These are phyloP conservation scores for Dichomitus squalens DNA, from an alignment of 1,284 basidiomycete species.

Conservation along the genomic window DNA sequence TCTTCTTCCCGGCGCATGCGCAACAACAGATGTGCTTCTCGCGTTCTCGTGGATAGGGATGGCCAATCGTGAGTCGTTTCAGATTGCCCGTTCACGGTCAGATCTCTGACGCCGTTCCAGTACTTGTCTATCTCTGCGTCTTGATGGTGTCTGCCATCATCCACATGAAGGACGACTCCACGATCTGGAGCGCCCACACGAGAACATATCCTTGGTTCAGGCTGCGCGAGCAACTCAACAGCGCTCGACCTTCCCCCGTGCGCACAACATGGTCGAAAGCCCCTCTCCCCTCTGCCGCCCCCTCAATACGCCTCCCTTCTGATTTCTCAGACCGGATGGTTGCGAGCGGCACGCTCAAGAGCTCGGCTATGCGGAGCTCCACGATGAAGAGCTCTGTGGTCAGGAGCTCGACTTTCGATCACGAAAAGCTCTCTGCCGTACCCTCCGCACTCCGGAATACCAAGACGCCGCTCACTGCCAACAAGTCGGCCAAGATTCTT, in stretches of 20 bases:
- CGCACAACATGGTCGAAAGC: conserved; percentile 25
- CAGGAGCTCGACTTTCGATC: conserved; percentile 12
- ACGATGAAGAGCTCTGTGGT: conserved; percentile 11
- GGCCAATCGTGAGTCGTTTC: conserved; percentile 47
- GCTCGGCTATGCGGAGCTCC: conserved; percentile 8
- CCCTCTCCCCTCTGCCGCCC: conserved; percentile 17
- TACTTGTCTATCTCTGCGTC: conserved; percentile 45
- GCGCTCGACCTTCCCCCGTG: conserved; percentile 27
- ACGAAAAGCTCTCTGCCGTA: conserved; percentile 11
- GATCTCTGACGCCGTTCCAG: conserved; percentile 29
- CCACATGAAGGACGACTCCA: conserved; percentile 42
- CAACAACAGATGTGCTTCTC: conserved; percentile 57
- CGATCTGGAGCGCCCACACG: conserved; percentile 56
- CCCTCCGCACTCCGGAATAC: conserved; percentile 10
- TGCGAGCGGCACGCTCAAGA: conserved; percentile 9
- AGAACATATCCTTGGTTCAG: conserved; percentile 45
- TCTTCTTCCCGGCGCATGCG: conserved; percentile 42
- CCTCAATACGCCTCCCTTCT: conserved; percentile 19
- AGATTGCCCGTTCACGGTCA: background rate
- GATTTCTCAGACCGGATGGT: conserved; percentile 24
- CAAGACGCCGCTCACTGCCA: conserved; percentile 15
- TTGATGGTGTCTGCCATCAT: conserved; percentile 39
- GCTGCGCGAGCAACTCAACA: conserved; percentile 25
- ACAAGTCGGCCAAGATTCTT: conserved; percentile 23
- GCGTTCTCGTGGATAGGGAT: conserved; percentile 68